Evolutionary conservation across 148 eudicot species (phyloP).

Genomic region (Mesembryanthemum crystallinum): DNA sequence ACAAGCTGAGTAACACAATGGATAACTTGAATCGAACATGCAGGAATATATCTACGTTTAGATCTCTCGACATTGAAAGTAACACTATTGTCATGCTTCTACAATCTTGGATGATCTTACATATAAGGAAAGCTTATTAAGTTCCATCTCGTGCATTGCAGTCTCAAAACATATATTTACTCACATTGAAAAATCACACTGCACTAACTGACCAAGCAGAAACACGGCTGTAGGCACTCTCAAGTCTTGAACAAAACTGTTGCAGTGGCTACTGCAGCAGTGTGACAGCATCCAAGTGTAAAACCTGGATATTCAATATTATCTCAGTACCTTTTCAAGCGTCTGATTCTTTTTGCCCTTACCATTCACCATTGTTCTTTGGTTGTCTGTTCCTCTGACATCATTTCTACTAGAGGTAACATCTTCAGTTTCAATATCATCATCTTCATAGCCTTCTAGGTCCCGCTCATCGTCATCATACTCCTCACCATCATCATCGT

Average conservation of each 20-base stretch:
- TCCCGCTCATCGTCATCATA: conserved; percentile 34
- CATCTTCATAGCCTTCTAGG: conserved; percentile 37
- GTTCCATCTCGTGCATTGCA: neutral
- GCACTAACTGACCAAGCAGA: neutral
- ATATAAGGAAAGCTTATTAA: neutral
- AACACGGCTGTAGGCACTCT: neutral
- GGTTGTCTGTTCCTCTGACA: conserved; percentile 9
- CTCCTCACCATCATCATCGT: conserved; percentile 33
- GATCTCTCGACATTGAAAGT: too few relatives aligned
- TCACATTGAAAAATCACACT: neutral
- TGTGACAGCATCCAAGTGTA: neutral
- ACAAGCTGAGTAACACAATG: too few relatives aligned
- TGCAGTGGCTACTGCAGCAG: neutral
- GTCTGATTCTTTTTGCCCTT: conserved; percentile 15
- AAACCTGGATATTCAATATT: neutral
- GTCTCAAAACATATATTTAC: neutral
- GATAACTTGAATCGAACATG: too few relatives aligned
- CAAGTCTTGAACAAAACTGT: conserved; percentile 14
- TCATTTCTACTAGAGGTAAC: conserved; percentile 20
- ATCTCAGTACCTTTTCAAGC: conserved; percentile 26
- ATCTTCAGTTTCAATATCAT: conserved; percentile 24
- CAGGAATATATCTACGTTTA: too few relatives aligned
- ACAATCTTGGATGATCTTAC: neutral
- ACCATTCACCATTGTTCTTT: neutral
- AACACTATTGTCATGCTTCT: too few relatives aligned